Evolutionary conservation across 305 asterid species (phyloP).

Genomic region (Solanum aculeatissimum): DNA sequence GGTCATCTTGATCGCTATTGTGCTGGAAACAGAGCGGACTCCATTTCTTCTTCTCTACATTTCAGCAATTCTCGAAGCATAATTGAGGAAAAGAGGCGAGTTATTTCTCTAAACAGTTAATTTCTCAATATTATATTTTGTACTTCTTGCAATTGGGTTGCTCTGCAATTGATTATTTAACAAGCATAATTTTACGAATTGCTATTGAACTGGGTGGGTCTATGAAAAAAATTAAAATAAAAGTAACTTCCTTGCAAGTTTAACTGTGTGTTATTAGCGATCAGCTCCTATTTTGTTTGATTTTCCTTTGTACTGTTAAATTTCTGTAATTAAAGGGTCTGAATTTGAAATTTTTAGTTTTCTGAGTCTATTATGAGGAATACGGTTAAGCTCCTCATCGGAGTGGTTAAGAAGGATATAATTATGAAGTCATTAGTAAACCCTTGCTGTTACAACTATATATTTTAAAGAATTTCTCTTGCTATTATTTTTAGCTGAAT

Average conservation of each 20-base stretch:
- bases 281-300: not conserved
- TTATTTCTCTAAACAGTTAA: not conserved
- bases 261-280: not conserved
- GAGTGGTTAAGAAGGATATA: not conserved
- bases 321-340: not conserved
- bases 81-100: not conserved
- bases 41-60: not conserved
- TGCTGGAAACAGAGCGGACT: not conserved
- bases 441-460: not conserved
- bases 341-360: not conserved
- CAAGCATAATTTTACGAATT: not conserved
- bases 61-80: not conserved
- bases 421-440: not conserved
- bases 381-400: not conserved
- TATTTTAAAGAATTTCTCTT: not conserved
- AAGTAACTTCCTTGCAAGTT: not conserved
- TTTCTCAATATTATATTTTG: not conserved
- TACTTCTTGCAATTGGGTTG: not conserved
- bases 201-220: not conserved
- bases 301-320: not conserved
- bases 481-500: not conserved
- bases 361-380: not conserved
- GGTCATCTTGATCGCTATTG: not conserved
- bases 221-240: not conserved
- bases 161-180: not conserved